phyloP scores from a whole-genome alignment of 1,284 basidiomycete species.

The Marasmius fiardii region DNA sequence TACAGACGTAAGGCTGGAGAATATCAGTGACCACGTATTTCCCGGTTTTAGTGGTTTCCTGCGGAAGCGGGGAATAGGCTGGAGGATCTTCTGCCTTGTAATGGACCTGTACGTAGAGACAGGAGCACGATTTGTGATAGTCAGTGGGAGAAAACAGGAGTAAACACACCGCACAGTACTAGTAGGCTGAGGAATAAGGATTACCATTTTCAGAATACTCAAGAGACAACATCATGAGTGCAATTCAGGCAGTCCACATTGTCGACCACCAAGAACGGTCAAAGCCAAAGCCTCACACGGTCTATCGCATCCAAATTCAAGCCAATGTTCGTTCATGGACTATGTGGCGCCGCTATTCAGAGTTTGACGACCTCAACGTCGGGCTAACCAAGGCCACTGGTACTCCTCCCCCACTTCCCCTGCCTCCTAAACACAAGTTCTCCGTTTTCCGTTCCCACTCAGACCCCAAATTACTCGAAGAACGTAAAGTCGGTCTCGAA shows the following conservation, averaged over 20 bases:
- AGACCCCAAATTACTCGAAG: conserved; percentile 58
- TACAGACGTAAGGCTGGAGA: conserved; percentile 50
- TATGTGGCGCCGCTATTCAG: conserved; percentile 91
- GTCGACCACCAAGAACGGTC: conserved; percentile 64
- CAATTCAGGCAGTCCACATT: conserved; percentile 73
- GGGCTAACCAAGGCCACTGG: conserved; percentile 75
- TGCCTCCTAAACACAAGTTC: conserved; percentile 83
- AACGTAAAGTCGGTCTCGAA: conserved; percentile 76
- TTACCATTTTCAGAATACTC: background rate
- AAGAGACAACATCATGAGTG: conserved; percentile 43
- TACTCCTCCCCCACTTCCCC: conserved; percentile 65
- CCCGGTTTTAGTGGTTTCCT: conserved; percentile 54
- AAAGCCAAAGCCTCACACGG: conserved; percentile 69
- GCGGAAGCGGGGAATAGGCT: conserved; percentile 35
- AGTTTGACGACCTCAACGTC: conserved; percentile 84
- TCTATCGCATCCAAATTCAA: conserved; percentile 78
- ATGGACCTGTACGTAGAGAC: conserved; percentile 35
- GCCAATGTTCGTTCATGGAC: conserved; percentile 88
- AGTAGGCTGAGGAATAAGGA: no score
- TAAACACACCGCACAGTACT: background rate
- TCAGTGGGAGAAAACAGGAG: conserved; percentile 31
- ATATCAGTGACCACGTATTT: conserved; percentile 61
- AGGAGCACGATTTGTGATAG: conserved; percentile 52
- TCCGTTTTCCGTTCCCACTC: conserved; percentile 53
- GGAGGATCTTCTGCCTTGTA: conserved; percentile 40